phyloP scores from a whole-genome alignment of 192 early-diverging fungal genomes.

The Podila epigama region DNA sequence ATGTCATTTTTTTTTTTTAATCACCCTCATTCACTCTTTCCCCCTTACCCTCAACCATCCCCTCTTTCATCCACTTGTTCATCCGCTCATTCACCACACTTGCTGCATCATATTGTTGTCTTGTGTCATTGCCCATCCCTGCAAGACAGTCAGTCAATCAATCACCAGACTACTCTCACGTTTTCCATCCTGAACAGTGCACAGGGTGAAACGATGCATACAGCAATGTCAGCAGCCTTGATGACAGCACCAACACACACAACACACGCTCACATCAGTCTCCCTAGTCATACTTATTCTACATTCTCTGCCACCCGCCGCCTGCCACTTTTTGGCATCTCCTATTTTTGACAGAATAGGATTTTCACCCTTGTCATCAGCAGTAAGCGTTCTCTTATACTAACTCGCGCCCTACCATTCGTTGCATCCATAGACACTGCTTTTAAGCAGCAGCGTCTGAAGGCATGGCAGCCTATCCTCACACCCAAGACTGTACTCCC shows the following conservation, averaged over 20 bases:
- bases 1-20: background rate
- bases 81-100: background rate
- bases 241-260: no score
- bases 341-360: no score
- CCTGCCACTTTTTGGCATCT: no score
- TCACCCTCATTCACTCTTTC: background rate
- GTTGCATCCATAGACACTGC: slow-evolving; percentile 78
- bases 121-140: no score
- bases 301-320: no score
- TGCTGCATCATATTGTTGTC: background rate
- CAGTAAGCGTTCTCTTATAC: background rate
- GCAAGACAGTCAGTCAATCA: no score
- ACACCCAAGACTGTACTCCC: slow-evolving; percentile 98
- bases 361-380: background rate
- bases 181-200: no score
- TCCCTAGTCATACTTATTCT: no score
- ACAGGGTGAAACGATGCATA: no score
- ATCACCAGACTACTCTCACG: no score
- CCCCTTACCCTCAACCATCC: background rate
- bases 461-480: slow-evolving; percentile 98
- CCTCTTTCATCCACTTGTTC: background rate
- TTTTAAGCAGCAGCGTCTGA: slow-evolving; percentile 99
- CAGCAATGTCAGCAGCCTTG: no score
- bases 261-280: no score
- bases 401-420: background rate